phyloP scores from a whole-genome alignment of 2,329 filamentous ascomycete species.

The Aspergillus persii region DNA sequence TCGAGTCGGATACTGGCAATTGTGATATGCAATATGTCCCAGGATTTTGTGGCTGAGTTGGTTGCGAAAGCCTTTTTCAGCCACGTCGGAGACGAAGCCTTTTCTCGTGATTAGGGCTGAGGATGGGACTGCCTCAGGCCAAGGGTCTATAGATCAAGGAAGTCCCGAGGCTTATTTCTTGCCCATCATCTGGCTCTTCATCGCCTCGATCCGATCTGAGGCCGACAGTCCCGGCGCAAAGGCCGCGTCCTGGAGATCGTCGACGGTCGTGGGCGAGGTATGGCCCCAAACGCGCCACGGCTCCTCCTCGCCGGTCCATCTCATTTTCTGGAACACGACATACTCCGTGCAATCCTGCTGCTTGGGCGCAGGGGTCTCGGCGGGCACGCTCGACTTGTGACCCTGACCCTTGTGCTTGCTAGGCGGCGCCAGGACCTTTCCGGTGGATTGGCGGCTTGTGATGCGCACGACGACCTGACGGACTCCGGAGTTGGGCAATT shows the following conservation, averaged over 20 bases:
- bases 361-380: constrained; percentile 26
- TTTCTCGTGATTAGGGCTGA: too few relatives aligned
- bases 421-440: constrained; percentile 16
- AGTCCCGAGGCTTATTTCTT: constrained; percentile 10
- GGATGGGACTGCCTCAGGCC: too few relatives aligned
- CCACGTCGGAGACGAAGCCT: too few relatives aligned
- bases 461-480: constrained; percentile 42
- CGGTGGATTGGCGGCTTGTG: constrained; percentile 38
- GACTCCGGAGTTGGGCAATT: constrained; percentile 37
- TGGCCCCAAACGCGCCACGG: constrained; percentile 54
- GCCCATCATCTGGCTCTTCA: constrained; percentile 24
- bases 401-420: background rate
- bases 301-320: constrained; percentile 40
- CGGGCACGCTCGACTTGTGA: constrained; percentile 3
- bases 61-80: background rate
- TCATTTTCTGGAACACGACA: constrained; percentile 49
- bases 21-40: background rate
- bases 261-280: constrained; percentile 41
- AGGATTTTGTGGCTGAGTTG: background rate
- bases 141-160: background rate
- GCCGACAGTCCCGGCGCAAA: constrained; percentile 36
- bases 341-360: constrained; percentile 49
- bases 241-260: constrained; percentile 36
- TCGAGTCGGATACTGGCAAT: background rate
- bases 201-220: constrained; percentile 34